These are phyloP conservation scores for Cyathus striatus DNA, from an alignment of 768 basidiomycete genomes.

Conservation along the genomic window DNA sequence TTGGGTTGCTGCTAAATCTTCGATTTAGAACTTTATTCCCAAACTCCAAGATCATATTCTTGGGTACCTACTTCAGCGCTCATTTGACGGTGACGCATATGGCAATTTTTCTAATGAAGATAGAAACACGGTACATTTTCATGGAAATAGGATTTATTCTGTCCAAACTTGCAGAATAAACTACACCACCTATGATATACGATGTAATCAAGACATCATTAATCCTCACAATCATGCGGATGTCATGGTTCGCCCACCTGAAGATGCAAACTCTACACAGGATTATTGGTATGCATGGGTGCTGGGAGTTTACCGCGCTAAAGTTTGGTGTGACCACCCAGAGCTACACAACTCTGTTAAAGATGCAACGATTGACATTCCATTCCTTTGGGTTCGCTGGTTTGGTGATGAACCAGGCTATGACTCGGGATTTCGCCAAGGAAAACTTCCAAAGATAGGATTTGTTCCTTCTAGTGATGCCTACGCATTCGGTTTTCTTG, in stretches of 20 bases:
- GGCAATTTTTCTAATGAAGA: constrained; percentile 13
- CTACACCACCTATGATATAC: constrained; percentile 38
- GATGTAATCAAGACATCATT: constrained; percentile 31
- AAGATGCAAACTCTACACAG: constrained; percentile 9
- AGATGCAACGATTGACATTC: too few relatives aligned
- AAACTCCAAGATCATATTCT: constrained; percentile 23
- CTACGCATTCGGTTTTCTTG: constrained; percentile 37
- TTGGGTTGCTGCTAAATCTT: background rate
- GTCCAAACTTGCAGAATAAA: constrained; percentile 27
- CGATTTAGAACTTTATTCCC: constrained; percentile 19
- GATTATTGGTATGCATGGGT: constrained; percentile 25
- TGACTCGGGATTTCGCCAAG: constrained; percentile 18
- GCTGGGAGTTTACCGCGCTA: constrained; percentile 22
- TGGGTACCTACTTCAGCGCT: constrained; percentile 13
- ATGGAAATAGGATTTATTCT: constrained; percentile 13
- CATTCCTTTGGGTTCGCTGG: constrained; percentile 32
- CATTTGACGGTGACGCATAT: constrained; percentile 14
- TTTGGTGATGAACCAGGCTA: constrained; percentile 17
- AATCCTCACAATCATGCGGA: constrained; percentile 25
- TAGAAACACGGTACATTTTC: constrained; percentile 6
- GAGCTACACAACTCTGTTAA: too few relatives aligned
- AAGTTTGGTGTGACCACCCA: too few relatives aligned
- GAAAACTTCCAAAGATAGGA: constrained; percentile 25
- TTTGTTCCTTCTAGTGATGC: constrained; percentile 25
- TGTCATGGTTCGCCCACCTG: constrained; percentile 21